phyloP scores from a whole-genome alignment of 371 early-diverging fungal genomes.

The Polyrhizophydium stewartii region DNA sequence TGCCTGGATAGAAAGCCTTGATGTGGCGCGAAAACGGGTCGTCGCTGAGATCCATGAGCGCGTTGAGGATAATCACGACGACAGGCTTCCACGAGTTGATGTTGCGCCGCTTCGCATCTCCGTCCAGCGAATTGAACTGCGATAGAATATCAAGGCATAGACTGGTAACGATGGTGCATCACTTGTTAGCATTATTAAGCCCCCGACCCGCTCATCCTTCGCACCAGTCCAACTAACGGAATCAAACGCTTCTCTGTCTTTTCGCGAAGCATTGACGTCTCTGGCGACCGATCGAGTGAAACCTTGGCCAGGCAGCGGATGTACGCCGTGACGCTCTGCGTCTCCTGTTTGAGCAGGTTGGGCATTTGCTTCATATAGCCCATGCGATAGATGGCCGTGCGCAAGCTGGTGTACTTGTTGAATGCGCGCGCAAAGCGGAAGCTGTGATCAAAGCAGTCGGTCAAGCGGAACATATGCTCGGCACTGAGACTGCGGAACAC shows the following conservation, averaged over 20 bases:
- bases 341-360: slow-evolving; percentile 78
- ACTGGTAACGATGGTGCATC: slow-evolving; percentile 10
- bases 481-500: slow-evolving; percentile 61
- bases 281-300: slow-evolving; percentile 31
- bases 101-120: slow-evolving; percentile 45
- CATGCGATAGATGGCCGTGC: slow-evolving; percentile 72
- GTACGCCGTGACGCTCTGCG: slow-evolving; percentile 53
- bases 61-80: slow-evolving; percentile 47
- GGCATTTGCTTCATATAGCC: slow-evolving; percentile 90
- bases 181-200: too few species aligned
- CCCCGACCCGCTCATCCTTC: too few species aligned
- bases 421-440: slow-evolving; percentile 80
- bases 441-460: slow-evolving; percentile 76
- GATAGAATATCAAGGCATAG: slow-evolving; percentile 35
- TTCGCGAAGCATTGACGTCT: slow-evolving; percentile 14
- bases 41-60: slow-evolving; percentile 42
- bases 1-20: slow-evolving; percentile 35
- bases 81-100: slow-evolving; percentile 55
- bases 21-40: slow-evolving; percentile 41
- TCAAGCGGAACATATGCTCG: slow-evolving; percentile 56
- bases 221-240: slow-evolving; percentile 33
- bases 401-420: slow-evolving; percentile 72
- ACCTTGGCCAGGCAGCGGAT: slow-evolving; percentile 37
- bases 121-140: slow-evolving; percentile 47
- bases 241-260: slow-evolving; percentile 41